A percentile compares a stretch with the other conserved stretches of the same genome.
phyloP scores from a whole-genome alignment of 2,329 filamentous ascomycete species.

The Tolypocladium nubicola region DNA sequence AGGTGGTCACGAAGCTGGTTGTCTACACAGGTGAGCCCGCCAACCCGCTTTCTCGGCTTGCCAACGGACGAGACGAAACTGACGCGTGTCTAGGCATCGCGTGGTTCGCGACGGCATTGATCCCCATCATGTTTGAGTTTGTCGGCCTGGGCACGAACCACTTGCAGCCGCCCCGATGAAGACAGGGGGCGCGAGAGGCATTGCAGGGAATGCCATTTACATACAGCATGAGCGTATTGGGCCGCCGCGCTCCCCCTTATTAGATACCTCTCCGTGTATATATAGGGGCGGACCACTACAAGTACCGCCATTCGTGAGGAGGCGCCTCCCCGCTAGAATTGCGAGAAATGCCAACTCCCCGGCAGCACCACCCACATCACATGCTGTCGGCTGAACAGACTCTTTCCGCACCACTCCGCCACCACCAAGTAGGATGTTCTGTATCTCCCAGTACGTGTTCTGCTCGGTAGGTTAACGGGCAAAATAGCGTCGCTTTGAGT shows the following conservation, averaged over 20 bases:
- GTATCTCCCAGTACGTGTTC: no score
- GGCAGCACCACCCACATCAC: no score
- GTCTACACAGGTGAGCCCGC: conserved; percentile 70
- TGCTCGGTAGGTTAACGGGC: neutral
- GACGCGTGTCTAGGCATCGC: conserved; percentile 53
- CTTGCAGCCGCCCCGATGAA: conserved; percentile 11
- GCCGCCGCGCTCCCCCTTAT: neutral
- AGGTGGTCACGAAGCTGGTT: conserved; percentile 92
- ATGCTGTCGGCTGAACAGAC: neutral
- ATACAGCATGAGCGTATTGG: no score
- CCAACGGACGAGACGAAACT: conserved; percentile 4
- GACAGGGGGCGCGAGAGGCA: neutral
- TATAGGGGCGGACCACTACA: neutral
- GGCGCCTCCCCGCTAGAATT: neutral
- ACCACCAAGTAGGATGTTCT: neutral
- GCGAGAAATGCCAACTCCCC: neutral
- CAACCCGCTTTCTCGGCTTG: neutral
- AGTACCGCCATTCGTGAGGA: neutral
- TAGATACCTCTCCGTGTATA: neutral
- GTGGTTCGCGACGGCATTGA: conserved; percentile 68
- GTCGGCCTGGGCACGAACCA: conserved; percentile 39
- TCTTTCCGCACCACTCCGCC: neutral
- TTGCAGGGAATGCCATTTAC: neutral
- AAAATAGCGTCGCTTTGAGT: neutral
- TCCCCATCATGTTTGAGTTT: conserved; percentile 61